phyloP scores from a whole-genome alignment of 345 rosid species.

The Gossypium thurberi region DNA sequence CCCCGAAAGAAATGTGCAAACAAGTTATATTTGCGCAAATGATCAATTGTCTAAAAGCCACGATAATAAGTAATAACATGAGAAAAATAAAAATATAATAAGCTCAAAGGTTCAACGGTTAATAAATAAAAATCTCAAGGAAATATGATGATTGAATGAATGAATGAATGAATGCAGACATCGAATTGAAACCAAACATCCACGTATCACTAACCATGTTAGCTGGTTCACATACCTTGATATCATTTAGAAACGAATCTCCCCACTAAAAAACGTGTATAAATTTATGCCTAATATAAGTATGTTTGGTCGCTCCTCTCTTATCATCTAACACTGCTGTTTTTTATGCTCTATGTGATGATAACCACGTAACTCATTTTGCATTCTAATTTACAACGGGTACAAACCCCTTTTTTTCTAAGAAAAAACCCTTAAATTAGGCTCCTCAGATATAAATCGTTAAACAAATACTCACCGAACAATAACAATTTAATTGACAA shows the following conservation, averaged over 20 bases:
- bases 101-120: neutral
- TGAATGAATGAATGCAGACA: neutral
- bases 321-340: neutral
- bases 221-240: neutral
- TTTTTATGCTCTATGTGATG: neutral
- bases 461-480: neutral
- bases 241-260: neutral
- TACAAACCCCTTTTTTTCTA: neutral
- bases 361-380: neutral
- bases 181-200: neutral
- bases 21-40: neutral
- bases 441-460: neutral
- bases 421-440: neutral
- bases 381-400: neutral
- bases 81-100: neutral
- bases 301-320: neutral
- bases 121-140: neutral
- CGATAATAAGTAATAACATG: neutral
- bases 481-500: neutral
- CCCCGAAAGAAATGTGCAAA: neutral
- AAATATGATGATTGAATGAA: neutral
- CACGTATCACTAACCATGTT: neutral
- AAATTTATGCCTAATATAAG: neutral
- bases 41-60: neutral
- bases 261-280: neutral